Evolutionary conservation across 768 basidiomycete genomes (phyloP).

Genomic region (Tremella yokohamensis): DNA sequence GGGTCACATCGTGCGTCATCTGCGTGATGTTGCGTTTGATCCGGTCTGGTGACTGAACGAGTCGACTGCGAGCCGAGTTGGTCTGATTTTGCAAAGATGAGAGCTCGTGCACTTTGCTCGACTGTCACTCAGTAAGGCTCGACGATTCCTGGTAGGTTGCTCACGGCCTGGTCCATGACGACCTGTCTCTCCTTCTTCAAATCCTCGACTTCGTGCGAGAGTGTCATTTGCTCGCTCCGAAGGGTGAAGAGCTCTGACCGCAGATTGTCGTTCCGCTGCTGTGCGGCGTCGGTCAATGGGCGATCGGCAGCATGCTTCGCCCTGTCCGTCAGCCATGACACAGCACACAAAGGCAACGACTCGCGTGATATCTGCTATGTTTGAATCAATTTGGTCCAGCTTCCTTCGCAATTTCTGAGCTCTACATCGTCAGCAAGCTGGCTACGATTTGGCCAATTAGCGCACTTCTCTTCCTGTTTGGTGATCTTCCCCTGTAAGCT

Average conservation of each 20-base stretch:
- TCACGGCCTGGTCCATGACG: slow-evolving; percentile 64
- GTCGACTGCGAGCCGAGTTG: slow-evolving; percentile 63
- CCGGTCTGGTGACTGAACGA: slow-evolving; percentile 88
- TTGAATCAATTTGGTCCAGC: slow-evolving; percentile 30
- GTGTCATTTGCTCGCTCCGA: slow-evolving; percentile 60
- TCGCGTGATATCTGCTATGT: slow-evolving; percentile 50
- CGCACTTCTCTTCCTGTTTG: slow-evolving; percentile 37
- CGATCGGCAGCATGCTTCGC: slow-evolving; percentile 63
- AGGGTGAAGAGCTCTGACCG: slow-evolving; percentile 69
- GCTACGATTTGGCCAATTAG: background rate
- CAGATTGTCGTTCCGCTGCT: slow-evolving; percentile 67
- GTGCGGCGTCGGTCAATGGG: slow-evolving; percentile 57
- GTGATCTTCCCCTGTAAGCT: slow-evolving; percentile 56
- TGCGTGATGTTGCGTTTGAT: slow-evolving; percentile 74
- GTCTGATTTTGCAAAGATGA: slow-evolving; percentile 62
- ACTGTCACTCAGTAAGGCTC: slow-evolving; percentile 47
- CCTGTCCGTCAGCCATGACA: slow-evolving; percentile 28
- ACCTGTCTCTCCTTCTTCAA: slow-evolving; percentile 69
- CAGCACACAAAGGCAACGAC: slow-evolving; percentile 27
- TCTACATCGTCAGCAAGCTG: slow-evolving; percentile 4
- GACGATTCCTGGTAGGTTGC: slow-evolving; percentile 12
- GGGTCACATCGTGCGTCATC: slow-evolving; percentile 66
- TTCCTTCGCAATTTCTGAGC: slow-evolving; percentile 24
- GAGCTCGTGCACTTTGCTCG: slow-evolving; percentile 63
- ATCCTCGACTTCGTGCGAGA: slow-evolving; percentile 61